Conservation (phyloP, 495 filamentous ascomycete genomes). For the Penicillium paradoxum region DNA sequence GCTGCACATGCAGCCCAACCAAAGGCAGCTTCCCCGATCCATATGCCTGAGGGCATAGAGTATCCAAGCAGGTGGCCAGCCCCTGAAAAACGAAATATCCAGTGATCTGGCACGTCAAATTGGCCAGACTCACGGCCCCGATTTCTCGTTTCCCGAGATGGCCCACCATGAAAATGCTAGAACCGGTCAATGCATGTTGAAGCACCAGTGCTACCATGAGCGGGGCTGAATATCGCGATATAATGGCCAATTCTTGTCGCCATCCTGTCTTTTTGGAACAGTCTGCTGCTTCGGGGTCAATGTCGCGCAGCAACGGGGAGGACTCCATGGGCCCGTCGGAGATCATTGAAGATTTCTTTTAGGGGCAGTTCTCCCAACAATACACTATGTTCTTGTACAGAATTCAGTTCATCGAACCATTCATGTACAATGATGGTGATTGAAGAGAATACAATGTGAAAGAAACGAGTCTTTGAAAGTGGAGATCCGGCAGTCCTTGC, state of each 20-base stretch:
- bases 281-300: not conserved
- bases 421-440: not conserved
- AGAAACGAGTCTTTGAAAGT: not conserved
- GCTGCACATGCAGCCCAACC: constrained; percentile 66
- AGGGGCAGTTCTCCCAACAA: not conserved
- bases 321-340: not conserved
- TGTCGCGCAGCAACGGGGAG: constrained; percentile 1
- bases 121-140: constrained; percentile 61
- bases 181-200: constrained; percentile 67
- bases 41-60: constrained; percentile 70
- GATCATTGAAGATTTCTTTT: not conserved
- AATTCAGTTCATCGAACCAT: not conserved
- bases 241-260: constrained; percentile 12
- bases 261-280: constrained; percentile 7
- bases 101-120: constrained; percentile 70
- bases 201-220: constrained; percentile 66
- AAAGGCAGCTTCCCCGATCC: constrained; percentile 62
- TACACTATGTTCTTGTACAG: not conserved
- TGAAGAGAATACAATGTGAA: not conserved
- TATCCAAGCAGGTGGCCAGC: constrained; percentile 65
- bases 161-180: constrained; percentile 64
- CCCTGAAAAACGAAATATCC: constrained; percentile 69
- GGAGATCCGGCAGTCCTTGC: not conserved
- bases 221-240: constrained; percentile 50
- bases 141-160: constrained; percentile 58